Percentiles rank a stretch among this genome's conserved stretches.
These are phyloP conservation scores for Lunasporangiospora selenospora DNA, from an alignment of 192 early-diverging fungal species.

Conservation along the genomic window DNA sequence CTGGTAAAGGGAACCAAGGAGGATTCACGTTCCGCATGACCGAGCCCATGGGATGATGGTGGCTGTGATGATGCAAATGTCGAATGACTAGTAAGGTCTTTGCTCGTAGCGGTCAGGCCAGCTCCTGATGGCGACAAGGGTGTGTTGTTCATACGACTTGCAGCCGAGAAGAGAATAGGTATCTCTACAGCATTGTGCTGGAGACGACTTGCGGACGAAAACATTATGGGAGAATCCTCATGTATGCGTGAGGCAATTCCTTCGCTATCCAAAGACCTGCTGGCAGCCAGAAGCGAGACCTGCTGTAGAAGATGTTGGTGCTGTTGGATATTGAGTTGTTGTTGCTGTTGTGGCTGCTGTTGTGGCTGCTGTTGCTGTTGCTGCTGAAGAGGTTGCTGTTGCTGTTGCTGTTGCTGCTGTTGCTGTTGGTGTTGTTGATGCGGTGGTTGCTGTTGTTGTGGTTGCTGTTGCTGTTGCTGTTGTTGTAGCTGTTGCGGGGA, in stretches of 20 bases:
- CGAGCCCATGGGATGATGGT: too few relatives aligned
- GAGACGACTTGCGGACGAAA: slow-evolving; percentile 16
- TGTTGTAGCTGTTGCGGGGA: neutral
- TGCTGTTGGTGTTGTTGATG: slow-evolving; percentile 1
- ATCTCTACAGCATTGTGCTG: slow-evolving; percentile 15
- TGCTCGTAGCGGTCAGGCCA: neutral
- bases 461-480: neutral
- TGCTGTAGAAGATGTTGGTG: too few relatives aligned
- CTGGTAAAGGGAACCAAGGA: too few relatives aligned
- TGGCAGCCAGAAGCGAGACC: too few relatives aligned
- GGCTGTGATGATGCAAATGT: too few relatives aligned
- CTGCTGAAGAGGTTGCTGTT: too few relatives aligned
- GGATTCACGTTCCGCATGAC: too few relatives aligned
- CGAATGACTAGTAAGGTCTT: too few relatives aligned
- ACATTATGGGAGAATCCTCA: slow-evolving; percentile 23
- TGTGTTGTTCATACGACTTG: slow-evolving; percentile 8
- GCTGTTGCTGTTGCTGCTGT: slow-evolving; percentile 6
- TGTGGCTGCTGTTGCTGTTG: too few relatives aligned
- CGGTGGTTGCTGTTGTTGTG: slow-evolving; percentile 6
- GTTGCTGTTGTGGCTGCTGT: too few relatives aligned
- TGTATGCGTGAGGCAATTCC: neutral
- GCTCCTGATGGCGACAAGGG: neutral
- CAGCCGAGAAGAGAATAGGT: slow-evolving; percentile 34
- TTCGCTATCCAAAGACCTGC: too few relatives aligned
- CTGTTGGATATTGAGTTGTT: too few relatives aligned